These are phyloP conservation scores for Wickerhamomyces sp. DNA, from an alignment of 1,139 yeast genomes.

Conservation along the genomic window DNA sequence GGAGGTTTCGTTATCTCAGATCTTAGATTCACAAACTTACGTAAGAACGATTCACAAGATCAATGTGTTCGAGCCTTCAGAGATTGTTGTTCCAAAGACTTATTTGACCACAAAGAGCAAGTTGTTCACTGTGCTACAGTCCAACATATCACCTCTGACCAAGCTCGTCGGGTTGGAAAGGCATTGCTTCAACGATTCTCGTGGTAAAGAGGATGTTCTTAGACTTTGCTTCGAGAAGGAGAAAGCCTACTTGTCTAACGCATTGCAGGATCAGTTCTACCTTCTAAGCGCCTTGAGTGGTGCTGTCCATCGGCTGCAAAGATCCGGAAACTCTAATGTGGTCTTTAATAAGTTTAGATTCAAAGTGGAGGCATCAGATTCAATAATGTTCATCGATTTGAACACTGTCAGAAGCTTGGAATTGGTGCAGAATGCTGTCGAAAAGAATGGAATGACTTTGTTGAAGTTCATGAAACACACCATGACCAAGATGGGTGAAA, in stretches of 20 bases:
- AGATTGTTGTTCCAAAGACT: slow-evolving; percentile 30
- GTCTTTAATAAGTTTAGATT: slow-evolving; percentile 29
- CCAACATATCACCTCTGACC: slow-evolving; percentile 27
- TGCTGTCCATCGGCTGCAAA: slow-evolving; percentile 19
- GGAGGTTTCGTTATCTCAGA: slow-evolving; percentile 29
- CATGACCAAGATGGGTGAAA: slow-evolving; percentile 40
- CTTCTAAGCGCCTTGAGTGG: slow-evolving; percentile 35
- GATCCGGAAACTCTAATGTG: slow-evolving; percentile 16
- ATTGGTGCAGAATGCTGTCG: slow-evolving; percentile 29
- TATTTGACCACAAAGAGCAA: slow-evolving; percentile 28
- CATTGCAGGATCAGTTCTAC: slow-evolving; percentile 23
- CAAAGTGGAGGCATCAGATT: slow-evolving; percentile 34
- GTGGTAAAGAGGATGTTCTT: slow-evolving; percentile 22
- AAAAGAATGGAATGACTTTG: slow-evolving; percentile 27
- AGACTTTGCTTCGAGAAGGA: slow-evolving; percentile 21
- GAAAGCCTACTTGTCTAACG: slow-evolving; percentile 18
- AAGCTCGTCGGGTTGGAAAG: slow-evolving; percentile 23
- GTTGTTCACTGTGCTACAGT: slow-evolving; percentile 31
- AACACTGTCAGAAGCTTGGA: slow-evolving; percentile 34
- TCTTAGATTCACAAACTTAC: slow-evolving; percentile 40
- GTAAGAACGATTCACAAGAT: slow-evolving; percentile 40
- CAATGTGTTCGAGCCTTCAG: slow-evolving; percentile 33
- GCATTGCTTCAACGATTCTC: slow-evolving; percentile 23
- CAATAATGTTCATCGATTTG: slow-evolving; percentile 37
- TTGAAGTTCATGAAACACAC: slow-evolving; percentile 34